Percentiles rank a stretch among this genome's conserved stretches.
phyloP scores from a whole-genome alignment of 768 basidiomycete species.

The Mycena metata region DNA sequence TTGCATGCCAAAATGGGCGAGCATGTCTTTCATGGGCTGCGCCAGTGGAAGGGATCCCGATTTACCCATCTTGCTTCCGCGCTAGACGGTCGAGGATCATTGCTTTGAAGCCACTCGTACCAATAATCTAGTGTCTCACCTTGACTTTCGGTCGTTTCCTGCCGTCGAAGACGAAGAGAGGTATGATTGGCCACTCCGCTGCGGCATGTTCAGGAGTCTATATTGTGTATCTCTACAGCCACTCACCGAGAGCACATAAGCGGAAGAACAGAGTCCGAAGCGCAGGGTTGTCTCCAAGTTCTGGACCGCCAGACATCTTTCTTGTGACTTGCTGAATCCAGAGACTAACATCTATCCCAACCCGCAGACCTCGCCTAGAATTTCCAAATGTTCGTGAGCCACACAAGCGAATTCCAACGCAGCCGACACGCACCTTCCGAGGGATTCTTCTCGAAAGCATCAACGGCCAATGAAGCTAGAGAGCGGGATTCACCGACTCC shows the following conservation, averaged over 20 bases:
- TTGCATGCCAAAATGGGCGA: conserved; percentile 71
- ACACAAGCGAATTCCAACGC: conserved; percentile 34
- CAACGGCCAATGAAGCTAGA: conserved; percentile 38
- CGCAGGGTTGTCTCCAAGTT: conserved; percentile 87
- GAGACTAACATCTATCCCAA: conserved; percentile 80
- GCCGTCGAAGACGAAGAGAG: conserved; percentile 84
- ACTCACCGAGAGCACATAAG: conserved; percentile 63
- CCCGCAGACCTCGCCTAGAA: conserved; percentile 66
- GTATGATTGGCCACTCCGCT: conserved; percentile 65
- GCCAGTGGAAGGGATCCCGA: conserved; percentile 59
- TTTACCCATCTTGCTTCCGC: conserved; percentile 54
- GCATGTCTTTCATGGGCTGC: conserved; percentile 65
- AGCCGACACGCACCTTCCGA: conserved; percentile 60
- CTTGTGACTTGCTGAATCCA: conserved; percentile 80
- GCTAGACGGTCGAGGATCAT: conserved; percentile 40
- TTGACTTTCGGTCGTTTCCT: conserved; percentile 75
- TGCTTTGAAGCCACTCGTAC: conserved; percentile 24
- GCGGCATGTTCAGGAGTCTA: background rate
- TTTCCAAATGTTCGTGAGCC: conserved; percentile 59
- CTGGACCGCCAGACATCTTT: conserved; percentile 53
- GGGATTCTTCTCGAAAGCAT: conserved; percentile 57
- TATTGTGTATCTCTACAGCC: background rate
- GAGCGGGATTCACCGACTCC: conserved; percentile 41
- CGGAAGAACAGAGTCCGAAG: conserved; percentile 83
- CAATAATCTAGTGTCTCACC: conserved; percentile 43